phyloP scores from a whole-genome alignment of 805 yeast species.

The Suhomyces canberraensis region DNA sequence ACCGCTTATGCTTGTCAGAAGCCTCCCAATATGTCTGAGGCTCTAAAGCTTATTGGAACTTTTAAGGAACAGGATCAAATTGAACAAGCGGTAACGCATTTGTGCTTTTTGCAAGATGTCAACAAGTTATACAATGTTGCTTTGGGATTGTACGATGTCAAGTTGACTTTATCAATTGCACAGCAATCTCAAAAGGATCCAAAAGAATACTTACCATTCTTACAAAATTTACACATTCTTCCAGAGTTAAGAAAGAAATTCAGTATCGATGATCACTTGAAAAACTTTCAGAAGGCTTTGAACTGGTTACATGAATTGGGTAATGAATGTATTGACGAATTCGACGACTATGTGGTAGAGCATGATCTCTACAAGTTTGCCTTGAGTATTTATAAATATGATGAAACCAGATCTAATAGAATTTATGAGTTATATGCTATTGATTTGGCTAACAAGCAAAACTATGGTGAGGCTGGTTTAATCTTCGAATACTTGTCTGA shows the following conservation, averaged over 20 bases:
- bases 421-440: constrained; percentile 64
- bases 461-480: constrained; percentile 73
- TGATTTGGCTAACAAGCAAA: constrained; percentile 51
- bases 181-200: constrained; percentile 98
- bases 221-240: constrained; percentile 73
- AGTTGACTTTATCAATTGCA: constrained; percentile 77
- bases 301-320: constrained; percentile 55
- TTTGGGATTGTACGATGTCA: constrained; percentile 77
- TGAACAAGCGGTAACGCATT: constrained; percentile 68
- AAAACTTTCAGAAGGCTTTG: constrained; percentile 66
- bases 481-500: constrained; percentile 68
- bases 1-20: constrained; percentile 91
- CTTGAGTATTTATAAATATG: constrained; percentile 56
- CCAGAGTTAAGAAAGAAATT: constrained; percentile 65
- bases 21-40: constrained; percentile 81
- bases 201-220: constrained; percentile 89
- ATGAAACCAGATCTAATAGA: constrained; percentile 47
- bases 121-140: constrained; percentile 77
- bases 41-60: constrained; percentile 60
- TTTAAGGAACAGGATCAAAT: constrained; percentile 44
- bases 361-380: constrained; percentile 74
- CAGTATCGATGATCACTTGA: constrained; percentile 74
- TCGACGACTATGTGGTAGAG: constrained; percentile 61
- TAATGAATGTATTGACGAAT: constrained; percentile 43
- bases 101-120: constrained; percentile 89